Base-by-base conservation (phyloP, 75 land plant species). In the Cunninghamia lanceolata region DNA sequence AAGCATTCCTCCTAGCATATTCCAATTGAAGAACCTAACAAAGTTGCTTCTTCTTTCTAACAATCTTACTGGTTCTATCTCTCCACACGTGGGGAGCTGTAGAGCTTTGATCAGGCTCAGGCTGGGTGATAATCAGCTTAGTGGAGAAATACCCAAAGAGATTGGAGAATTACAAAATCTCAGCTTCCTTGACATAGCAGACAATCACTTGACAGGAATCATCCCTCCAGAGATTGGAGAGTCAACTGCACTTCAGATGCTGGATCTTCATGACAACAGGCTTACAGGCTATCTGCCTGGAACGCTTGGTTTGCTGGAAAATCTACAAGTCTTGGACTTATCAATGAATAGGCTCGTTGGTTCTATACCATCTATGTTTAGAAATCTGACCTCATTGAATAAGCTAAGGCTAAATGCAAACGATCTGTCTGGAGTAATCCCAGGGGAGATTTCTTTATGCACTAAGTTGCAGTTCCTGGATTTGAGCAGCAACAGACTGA, bases 281-380 rank as follows among this genome's bases (percentile, higher is more conserved):
- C 86, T 91, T 36, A 30, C 47, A 28, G 93, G 89, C 5, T 32
- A 13, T n/a, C 74, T 92, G 14, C 93, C 93, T 6, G 77, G 42
- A 3, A 52, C 90, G 4, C 71, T 93, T 17, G 86, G 89, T 2
- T 84, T 63, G 19, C 54, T 89, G 16, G 56, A 91, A 2, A 89
- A 88, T 10, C 83, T 89, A 36, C 91, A 92, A n/a, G 82, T 85
- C 4, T 88, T 93, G 34, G 95, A 94, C 82, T 42, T 91, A 21
- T 94, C 96, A 8, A 78, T 76, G 40, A 96, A 96, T 83, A 84
- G 54, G 40, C 85, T 96, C 79, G 15, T 86, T 10, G 96, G 98
- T 1, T 71, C 66, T 39, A 91, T 96, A 25, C 98, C 98, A 34
- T 76, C 30, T 9, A 81, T 85, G 35, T 79, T 93, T 50, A 89